Percentiles rank a stretch among this genome's conserved stretches.
These are phyloP conservation scores for Emmonsiellopsis sp. DNA, from an alignment of 2,329 filamentous ascomycete genomes.

Conservation along the genomic window DNA sequence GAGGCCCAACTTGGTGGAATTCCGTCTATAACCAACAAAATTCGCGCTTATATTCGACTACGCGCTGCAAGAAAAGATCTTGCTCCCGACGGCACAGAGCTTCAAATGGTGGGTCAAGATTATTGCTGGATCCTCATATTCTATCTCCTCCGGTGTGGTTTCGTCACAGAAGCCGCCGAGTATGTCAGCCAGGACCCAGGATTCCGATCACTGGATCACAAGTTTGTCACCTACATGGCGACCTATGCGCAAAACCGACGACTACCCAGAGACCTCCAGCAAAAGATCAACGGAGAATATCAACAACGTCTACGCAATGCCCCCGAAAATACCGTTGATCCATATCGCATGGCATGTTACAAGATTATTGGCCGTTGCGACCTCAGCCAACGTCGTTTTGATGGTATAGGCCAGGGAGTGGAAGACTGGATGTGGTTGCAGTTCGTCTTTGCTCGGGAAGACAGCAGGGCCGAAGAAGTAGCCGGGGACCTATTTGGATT, in stretches of 20 bases:
- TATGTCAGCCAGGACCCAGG: conserved; percentile 75
- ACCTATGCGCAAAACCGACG: conserved; percentile 74
- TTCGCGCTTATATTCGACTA: conserved; percentile 83
- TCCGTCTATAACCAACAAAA: conserved; percentile 79
- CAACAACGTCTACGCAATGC: conserved; percentile 75
- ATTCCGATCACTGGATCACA: conserved; percentile 84
- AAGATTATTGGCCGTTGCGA: conserved; percentile 84
- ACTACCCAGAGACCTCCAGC: conserved; percentile 68
- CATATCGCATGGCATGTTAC: conserved; percentile 94
- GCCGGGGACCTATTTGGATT: conserved; percentile 56
- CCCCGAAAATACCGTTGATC: conserved; percentile 79
- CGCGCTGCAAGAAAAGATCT: conserved; percentile 73
- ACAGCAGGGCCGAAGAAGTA: conserved; percentile 51
- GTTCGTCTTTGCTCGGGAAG: conserved; percentile 54
- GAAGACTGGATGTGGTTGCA: conserved; percentile 62
- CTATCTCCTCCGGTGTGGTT: conserved; percentile 77
- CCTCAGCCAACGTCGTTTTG: conserved; percentile 47
- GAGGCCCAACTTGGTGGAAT: conserved; percentile 85
- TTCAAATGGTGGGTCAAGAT: conserved; percentile 72
- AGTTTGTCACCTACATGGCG: conserved; percentile 79
- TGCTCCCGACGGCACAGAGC: conserved; percentile 67
- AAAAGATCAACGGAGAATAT: conserved; percentile 84
- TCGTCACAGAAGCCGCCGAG: conserved; percentile 71
- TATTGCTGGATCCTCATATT: conserved; percentile 93
- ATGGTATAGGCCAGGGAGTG: conserved; percentile 49